Evolutionary conservation across 805 yeast species (phyloP).

Genomic region (Candida lessepsii): DNA sequence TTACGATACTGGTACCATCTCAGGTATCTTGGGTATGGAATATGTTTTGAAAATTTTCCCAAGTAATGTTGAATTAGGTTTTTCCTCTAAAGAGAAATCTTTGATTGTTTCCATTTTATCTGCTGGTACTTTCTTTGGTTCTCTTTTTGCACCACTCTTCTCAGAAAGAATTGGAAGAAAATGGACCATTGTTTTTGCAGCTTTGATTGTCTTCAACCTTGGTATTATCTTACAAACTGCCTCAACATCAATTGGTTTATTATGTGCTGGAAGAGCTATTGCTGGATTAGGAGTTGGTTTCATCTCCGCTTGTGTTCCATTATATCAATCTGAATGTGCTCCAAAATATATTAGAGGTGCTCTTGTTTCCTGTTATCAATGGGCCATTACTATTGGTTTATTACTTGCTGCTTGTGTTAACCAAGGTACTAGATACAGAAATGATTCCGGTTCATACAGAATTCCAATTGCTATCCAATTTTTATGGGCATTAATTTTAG

Average conservation of each 20-base stretch:
- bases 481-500: constrained; percentile 36
- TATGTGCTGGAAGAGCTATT: constrained; percentile 45
- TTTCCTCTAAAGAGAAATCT: constrained; percentile 63
- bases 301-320: constrained; percentile 64
- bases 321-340: constrained; percentile 74
- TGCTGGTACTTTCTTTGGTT: constrained; percentile 81
- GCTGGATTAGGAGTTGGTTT: constrained; percentile 47
- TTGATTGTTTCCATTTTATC: constrained; percentile 74
- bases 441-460: constrained; percentile 41
- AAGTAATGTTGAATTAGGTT: constrained; percentile 42
- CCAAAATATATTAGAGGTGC: constrained; percentile 68
- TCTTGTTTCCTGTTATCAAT: constrained; percentile 46
- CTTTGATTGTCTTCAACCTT: constrained; percentile 56
- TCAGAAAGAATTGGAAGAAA: constrained; percentile 68
- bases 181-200: constrained; percentile 59
- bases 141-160: constrained; percentile 62
- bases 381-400: constrained; percentile 46
- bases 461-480: constrained; percentile 52
- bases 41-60: constrained; percentile 61
- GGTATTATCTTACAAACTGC: constrained; percentile 37
- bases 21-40: constrained; percentile 72
- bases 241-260: constrained; percentile 31
- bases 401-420: constrained; percentile 50
- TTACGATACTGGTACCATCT: constrained; percentile 83
- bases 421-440: constrained; percentile 37